Conservation (phyloP, 306 rosid genomes). For the Acacia crassicarpa region DNA sequence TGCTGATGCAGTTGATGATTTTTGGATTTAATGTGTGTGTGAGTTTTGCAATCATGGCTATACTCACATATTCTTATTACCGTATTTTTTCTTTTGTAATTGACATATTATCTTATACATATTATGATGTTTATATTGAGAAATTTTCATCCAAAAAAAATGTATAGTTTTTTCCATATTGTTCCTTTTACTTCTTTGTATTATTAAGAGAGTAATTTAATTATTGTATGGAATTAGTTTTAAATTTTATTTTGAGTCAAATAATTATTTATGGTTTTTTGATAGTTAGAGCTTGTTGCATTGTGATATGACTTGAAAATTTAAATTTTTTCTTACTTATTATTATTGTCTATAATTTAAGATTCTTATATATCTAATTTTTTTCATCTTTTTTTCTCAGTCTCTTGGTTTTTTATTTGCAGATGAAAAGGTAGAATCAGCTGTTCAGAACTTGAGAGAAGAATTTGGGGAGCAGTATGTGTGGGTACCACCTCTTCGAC, state of each 20-base stretch:
- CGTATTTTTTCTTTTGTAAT: neutral
- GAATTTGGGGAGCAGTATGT: slow-evolving; percentile 92
- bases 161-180: neutral
- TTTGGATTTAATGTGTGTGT: neutral
- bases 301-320: slow-evolving; percentile 13
- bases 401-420: slow-evolving; percentile 28
- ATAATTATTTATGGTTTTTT: neutral
- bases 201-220: neutral
- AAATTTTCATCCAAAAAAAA: neutral
- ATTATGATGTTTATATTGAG: slow-evolving; percentile 8
- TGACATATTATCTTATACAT: neutral
- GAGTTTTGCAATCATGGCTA: neutral
- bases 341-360: slow-evolving; percentile 12
- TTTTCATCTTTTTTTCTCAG: slow-evolving; percentile 6
- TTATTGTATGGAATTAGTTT: neutral
- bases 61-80: neutral
- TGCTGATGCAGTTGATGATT: neutral
- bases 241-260: slow-evolving; percentile 2
- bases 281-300: neutral
- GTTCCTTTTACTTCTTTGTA: neutral
- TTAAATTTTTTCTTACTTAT: slow-evolving; percentile 15
- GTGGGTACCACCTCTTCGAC: slow-evolving; percentile 86
- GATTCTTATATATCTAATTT: slow-evolving; percentile 22
- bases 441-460: slow-evolving; percentile 55
- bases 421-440: slow-evolving; percentile 73